Conservation (phyloP, 169 alveolate genomes). For the Prorocentrum cordatum region DNA sequence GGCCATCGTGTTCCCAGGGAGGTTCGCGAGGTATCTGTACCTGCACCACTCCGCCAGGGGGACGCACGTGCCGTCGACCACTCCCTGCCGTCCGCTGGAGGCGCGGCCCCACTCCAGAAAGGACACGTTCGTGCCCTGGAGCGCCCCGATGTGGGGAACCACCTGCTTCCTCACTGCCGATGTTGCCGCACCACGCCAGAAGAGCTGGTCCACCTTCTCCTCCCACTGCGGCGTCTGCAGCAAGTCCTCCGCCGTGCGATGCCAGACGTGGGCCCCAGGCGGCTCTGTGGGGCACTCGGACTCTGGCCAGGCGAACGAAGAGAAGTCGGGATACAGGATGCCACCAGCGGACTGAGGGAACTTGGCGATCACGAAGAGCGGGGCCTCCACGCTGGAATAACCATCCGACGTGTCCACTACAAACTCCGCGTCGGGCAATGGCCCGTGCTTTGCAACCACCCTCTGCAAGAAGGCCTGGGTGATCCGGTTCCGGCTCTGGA, state of each 20-base stretch:
- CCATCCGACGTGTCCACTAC: slow-evolving; percentile 58
- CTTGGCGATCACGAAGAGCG: slow-evolving; percentile 27
- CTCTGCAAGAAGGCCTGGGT: slow-evolving; percentile 29
- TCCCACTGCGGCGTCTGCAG: neutral
- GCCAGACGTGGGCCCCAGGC: slow-evolving; percentile 29
- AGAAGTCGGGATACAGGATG: slow-evolving; percentile 43
- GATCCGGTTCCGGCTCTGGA: slow-evolving; percentile 15
- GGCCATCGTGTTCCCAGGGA: slow-evolving; percentile 59
- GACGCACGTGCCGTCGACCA: slow-evolving; percentile 13
- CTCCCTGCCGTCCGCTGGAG: neutral
- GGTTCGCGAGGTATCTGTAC: neutral
- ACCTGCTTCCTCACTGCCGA: slow-evolving; percentile 11
- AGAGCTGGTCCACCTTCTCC: neutral
- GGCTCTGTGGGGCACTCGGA: slow-evolving; percentile 45
- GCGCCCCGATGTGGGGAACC: neutral
- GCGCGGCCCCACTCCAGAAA: slow-evolving; percentile 19
- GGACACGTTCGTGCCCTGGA: slow-evolving; percentile 4
- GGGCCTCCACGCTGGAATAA: neutral
- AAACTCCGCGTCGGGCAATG: slow-evolving; percentile 46
- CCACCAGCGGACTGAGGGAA: slow-evolving; percentile 8
- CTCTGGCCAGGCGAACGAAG: slow-evolving; percentile 64
- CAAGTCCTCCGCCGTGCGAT: neutral
- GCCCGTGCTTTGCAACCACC: slow-evolving; percentile 6
- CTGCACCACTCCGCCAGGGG: slow-evolving; percentile 24
- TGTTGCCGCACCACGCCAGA: slow-evolving; percentile 58